Percentiles rank a stretch among this genome's conserved stretches.
Evolutionary conservation across 176 grass and related monocot genomes (phyloP).

Genomic region (Areca catechu): DNA sequence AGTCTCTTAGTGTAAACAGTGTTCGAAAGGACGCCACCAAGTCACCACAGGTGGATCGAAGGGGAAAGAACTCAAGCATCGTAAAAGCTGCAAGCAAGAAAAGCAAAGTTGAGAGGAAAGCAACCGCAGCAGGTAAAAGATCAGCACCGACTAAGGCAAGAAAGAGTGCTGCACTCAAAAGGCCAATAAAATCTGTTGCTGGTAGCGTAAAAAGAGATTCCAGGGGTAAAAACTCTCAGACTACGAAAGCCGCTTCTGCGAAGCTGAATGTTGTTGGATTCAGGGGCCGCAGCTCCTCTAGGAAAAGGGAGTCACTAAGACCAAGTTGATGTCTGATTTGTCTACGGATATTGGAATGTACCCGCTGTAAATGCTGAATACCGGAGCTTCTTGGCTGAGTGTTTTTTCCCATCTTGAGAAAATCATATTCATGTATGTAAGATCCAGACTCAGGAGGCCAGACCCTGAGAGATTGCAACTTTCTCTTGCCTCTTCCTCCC

Average conservation of each 20-base stretch:
- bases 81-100: constrained; percentile 33
- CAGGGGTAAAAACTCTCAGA: constrained; percentile 35
- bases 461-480: no score
- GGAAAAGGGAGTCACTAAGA: constrained; percentile 1
- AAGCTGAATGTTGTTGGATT: constrained; percentile 87
- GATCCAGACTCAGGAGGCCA: no score
- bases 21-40: constrained; percentile 38
- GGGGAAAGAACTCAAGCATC: constrained; percentile 33
- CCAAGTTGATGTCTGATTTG: neutral
- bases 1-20: constrained; percentile 48
- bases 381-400: no score
- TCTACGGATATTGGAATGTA: no score
- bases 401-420: no score
- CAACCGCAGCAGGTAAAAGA: constrained; percentile 13
- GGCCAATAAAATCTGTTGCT: constrained; percentile 18
- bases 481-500: no score
- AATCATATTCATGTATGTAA: no score
- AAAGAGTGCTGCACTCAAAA: constrained; percentile 16
- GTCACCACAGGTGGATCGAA: constrained; percentile 20
- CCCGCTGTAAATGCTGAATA: no score
- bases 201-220: constrained; percentile 22
- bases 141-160: neutral
- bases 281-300: constrained; percentile 68
- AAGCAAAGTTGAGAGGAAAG: constrained; percentile 43
- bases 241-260: constrained; percentile 17